These are phyloP conservation scores for Candida maesae DNA, from an alignment of 805 yeast genomes.

Conservation along the genomic window DNA sequence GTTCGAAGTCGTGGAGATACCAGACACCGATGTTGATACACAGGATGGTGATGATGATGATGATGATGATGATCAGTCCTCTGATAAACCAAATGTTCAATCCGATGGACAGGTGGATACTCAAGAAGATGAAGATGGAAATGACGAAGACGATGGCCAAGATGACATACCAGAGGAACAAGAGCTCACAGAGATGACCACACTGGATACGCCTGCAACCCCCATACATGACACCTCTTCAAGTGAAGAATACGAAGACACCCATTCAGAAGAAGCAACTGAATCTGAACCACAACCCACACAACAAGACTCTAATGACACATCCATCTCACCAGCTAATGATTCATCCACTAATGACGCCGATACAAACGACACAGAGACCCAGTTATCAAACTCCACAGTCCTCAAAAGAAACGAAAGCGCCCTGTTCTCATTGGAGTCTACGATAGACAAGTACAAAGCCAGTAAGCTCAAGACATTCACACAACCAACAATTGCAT, in stretches of 20 bases:
- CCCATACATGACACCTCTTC: no score
- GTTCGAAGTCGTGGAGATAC: conserved; percentile 13
- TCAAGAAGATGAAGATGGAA: neutral
- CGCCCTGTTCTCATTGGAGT: neutral
- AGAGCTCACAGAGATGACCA: neutral
- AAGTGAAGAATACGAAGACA: conserved; percentile 1
- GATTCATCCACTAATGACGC: no score
- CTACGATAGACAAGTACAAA: conserved; percentile 2
- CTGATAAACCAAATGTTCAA: no score
- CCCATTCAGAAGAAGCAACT: neutral
- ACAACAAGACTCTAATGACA: no score
- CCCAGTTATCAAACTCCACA: neutral
- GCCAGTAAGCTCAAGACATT: conserved; percentile 1
- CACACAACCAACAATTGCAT: neutral
- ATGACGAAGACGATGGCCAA: neutral
- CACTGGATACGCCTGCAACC: no score
- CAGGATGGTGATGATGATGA: neutral
- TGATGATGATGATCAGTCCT: neutral
- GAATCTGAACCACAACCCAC: neutral
- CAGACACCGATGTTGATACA: neutral
- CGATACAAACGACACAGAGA: neutral
- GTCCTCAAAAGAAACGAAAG: neutral
- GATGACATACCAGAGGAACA: neutral
- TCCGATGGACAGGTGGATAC: no score
- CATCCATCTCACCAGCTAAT: no score